Evolutionary conservation across 495 filamentous ascomycete species (phyloP), one percentile per base, ranked within the genome.

Genomic region (Neurospora sp.): DNA sequence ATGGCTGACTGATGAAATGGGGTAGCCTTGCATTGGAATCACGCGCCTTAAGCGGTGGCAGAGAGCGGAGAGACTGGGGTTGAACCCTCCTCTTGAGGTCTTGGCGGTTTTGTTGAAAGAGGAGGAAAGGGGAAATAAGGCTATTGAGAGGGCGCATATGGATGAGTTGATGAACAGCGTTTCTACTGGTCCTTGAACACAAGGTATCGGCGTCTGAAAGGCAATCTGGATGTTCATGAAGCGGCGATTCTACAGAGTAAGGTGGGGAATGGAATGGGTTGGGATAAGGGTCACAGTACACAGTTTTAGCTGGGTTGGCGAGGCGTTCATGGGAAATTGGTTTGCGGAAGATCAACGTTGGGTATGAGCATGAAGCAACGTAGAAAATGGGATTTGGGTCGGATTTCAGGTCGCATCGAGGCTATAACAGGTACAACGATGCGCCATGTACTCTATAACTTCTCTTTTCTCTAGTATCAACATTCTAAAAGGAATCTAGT

Each of bases 51-150:
- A 92, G 81, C 91, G 96, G 0, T 99, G 96, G 96, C 89, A 92
- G 77, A 88, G 96, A 11, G 96, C 96, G 3, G 83, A 97, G 59
- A 83, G 82, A 66, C 82, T 99, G 66, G 91, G 91, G 1, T 82
- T 99, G 69, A 87, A 92, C 43, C 96, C 96, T 0, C 96, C 96
- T 1, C 86, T 97, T 39, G 94, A 98, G 81, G 94, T 98, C n/a
- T 85, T 98, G 4, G 92, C 93, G 0, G 92, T 97, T 31, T 79
- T 98, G 43, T 76, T 97, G 71, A 91, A 88, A 78, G 89, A 95
- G 75, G 87, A 92, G 76, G 82, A 88, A 8, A 84, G 84, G 42
- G 85, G 86, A 9, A 77, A 78, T 2, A 79, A 78, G 69, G 79
- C 75, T 48, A 75, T 79, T 31, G 87, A 97, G 80, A 83, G 84